phyloP scores from a whole-genome alignment of 2,329 filamentous ascomycete genomes.

The Paramyrothecium sp. region DNA sequence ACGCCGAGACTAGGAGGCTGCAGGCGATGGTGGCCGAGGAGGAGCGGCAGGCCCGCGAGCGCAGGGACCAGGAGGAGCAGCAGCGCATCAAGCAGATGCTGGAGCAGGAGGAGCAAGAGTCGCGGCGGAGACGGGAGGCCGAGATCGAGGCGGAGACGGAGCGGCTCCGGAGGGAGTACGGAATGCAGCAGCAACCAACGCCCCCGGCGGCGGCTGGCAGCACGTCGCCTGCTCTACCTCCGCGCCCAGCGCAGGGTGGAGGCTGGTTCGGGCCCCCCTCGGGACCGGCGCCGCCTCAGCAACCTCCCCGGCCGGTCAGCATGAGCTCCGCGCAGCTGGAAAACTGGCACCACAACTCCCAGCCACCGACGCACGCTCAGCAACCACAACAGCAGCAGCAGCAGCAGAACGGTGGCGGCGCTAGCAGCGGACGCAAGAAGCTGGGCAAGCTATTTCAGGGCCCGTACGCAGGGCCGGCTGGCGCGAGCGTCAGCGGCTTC shows the following conservation, averaged over 20 bases:
- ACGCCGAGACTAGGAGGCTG: slow-evolving; percentile 77
- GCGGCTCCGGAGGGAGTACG: slow-evolving; percentile 68
- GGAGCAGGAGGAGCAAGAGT: slow-evolving; percentile 62
- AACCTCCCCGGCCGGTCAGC: slow-evolving; percentile 46
- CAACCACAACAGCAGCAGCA: slow-evolving; percentile 19
- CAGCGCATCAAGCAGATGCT: slow-evolving; percentile 62
- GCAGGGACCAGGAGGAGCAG: slow-evolving; percentile 53
- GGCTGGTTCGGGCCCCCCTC: slow-evolving; percentile 11
- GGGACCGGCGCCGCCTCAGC: slow-evolving; percentile 23
- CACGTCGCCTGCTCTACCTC: slow-evolving; percentile 32
- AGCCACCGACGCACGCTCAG: slow-evolving; percentile 13
- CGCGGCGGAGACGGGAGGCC: slow-evolving; percentile 46
- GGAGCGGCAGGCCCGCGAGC: slow-evolving; percentile 54
- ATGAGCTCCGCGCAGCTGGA: slow-evolving; percentile 36
- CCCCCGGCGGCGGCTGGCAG: slow-evolving; percentile 16
- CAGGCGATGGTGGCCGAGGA: slow-evolving; percentile 49
- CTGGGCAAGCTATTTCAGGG: slow-evolving; percentile 27
- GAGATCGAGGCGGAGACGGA: slow-evolving; percentile 80
- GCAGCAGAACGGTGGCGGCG: slow-evolving; percentile 6
- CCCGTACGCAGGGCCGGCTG: slow-evolving; percentile 36
- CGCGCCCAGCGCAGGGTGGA: slow-evolving; percentile 20
- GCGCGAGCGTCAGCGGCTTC: slow-evolving; percentile 45
- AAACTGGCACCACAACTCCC: neutral
- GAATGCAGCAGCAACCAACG: slow-evolving; percentile 47
- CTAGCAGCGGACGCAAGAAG: slow-evolving; percentile 19